phyloP scores from a whole-genome alignment of 31 red algal genomes.

The Odonthalia washingtoniensis region DNA sequence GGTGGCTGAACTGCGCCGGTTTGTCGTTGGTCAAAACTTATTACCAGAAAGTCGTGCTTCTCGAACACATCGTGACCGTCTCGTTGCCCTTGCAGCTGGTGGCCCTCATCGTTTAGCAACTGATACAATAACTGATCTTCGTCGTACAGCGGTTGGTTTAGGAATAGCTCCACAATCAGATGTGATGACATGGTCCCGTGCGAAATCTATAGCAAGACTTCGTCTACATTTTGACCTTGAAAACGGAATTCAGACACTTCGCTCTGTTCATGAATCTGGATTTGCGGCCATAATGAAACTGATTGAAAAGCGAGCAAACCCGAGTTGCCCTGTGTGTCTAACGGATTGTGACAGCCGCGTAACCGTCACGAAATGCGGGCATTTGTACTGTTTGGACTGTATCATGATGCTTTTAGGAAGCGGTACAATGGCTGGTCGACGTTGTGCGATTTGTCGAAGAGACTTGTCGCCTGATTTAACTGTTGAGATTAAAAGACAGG shows the following conservation, averaged over 20 bases:
- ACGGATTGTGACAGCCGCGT: conserved; percentile 43
- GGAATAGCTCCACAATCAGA: conserved; percentile 23
- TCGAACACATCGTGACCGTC: conserved; percentile 31
- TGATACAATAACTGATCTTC: conserved; percentile 54
- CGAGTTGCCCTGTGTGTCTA: conserved; percentile 72
- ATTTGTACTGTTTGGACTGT: conserved; percentile 71
- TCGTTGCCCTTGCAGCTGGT: conserved; percentile 60
- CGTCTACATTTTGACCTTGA: conserved; percentile 21
- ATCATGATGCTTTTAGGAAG: conserved; percentile 44
- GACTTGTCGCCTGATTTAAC: conserved; percentile 27
- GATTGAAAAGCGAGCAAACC: conserved; percentile 65
- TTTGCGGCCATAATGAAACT: conserved; percentile 69
- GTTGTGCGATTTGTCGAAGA: conserved; percentile 68
- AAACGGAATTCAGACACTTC: neutral
- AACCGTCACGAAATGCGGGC: conserved; percentile 67
- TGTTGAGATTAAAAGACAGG: conserved; percentile 43
- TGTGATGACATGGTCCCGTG: conserved; percentile 17
- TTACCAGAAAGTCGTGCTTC: conserved; percentile 15
- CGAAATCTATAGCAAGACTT: conserved; percentile 41
- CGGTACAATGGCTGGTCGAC: neutral
- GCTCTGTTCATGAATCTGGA: conserved; percentile 67
- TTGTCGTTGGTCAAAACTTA: conserved; percentile 44
- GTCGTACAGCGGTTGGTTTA: conserved; percentile 40
- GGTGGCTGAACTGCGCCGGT: conserved; percentile 27
- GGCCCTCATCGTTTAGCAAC: conserved; percentile 56